Base-by-base conservation (phyloP, 331 rosid genomes). In the Rosa hybrid region DNA sequence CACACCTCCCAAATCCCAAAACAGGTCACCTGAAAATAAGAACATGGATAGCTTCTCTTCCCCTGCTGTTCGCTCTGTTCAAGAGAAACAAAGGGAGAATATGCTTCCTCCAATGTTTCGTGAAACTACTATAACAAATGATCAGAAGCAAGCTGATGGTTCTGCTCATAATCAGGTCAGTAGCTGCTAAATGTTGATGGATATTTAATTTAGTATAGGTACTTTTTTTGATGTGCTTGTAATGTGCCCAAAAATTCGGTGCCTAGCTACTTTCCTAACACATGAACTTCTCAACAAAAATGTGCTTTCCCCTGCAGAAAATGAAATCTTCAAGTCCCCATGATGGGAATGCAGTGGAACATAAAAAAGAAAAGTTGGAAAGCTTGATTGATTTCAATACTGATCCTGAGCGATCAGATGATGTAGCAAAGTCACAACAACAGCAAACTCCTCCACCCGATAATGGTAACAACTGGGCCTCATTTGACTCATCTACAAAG, bases 401-500 rank as follows among this genome's bases (percentile, higher is more conserved):
- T 39, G 86, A 86, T 77, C 77, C 82, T 49, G 81, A 80, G 59
- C 73, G 84, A 64, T 49, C 80, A 76, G 83, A 84, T 34, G 74
- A 77, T 65, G 77, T 73, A 44, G 76, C 42, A 50, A 71, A n/a
- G 67, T 68, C 88, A 74, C 82, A 83, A 82, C 38, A 81, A 39
- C 92, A 84, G 42, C 53, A 60, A 51, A 56, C 72, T 72, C 69
- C 85, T 77, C 87, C 80, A 49, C 59, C 87, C 46, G 75, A 79
- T 74, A 63, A 13, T 30, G 81, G 65, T 68, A 80, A 44, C 75
- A 87, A 84, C 80, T 87, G 91, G 94, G 88, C 91, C 27, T 38
- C 85, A 13, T 89, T 89, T 86, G 92, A 75, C n/a, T 6, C 53
- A 57, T 85, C 81, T 53, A 30, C 74, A 77, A 84, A 8, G 62